Evolutionary conservation across 139 green algal species (phyloP).

Genomic region (Chlamydomonas incerta): DNA sequence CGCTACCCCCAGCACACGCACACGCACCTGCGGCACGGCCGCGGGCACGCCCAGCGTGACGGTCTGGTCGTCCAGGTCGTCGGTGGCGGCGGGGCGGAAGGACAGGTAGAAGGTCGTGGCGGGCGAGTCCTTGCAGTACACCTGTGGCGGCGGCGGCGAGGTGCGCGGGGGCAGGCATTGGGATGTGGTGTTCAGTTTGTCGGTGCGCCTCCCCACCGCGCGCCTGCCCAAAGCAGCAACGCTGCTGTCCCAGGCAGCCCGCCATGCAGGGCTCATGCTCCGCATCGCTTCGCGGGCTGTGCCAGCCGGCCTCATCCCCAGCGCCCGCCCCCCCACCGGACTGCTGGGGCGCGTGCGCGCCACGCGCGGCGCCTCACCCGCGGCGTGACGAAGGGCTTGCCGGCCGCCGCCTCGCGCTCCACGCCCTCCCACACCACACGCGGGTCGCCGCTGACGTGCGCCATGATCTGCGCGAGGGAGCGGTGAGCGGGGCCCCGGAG

Average conservation of each 20-base stretch:
- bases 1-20: not conserved
- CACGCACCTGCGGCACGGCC: slow-evolving; percentile 37
- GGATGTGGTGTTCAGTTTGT: too few species aligned
- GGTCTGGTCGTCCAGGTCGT: slow-evolving; percentile 37
- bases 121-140: slow-evolving; percentile 5
- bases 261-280: too few species aligned
- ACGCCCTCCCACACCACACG: slow-evolving; percentile 34
- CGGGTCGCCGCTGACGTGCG: slow-evolving; percentile 32
- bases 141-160: too few species aligned
- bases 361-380: not conserved
- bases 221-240: too few species aligned
- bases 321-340: too few species aligned
- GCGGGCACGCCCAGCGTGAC: slow-evolving; percentile 38
- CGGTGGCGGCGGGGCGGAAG: slow-evolving; percentile 23
- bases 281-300: too few species aligned
- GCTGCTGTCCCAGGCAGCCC: too few species aligned
- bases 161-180: too few species aligned
- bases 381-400: slow-evolving; percentile 45
- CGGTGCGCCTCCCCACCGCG: too few species aligned
- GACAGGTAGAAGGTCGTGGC: slow-evolving; percentile 46
- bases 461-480: slow-evolving; percentile 30
- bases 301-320: too few species aligned
- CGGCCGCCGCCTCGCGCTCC: slow-evolving; percentile 32
- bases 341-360: not conserved
- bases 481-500: too few species aligned